Conservation (phyloP, 2,329 filamentous ascomycete species). For the Botrytis hyacinthi region DNA sequence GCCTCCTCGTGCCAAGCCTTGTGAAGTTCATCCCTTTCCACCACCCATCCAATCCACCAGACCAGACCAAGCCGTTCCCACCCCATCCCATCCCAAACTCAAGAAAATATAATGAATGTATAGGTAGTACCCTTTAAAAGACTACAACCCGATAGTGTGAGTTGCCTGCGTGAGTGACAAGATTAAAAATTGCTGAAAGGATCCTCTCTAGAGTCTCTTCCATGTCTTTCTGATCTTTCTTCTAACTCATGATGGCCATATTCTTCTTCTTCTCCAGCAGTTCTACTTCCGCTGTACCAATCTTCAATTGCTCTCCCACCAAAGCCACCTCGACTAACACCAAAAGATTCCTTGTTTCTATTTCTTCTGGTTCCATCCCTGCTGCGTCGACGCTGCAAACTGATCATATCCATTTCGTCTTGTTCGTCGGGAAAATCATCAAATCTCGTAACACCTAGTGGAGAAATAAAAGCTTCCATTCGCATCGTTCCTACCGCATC, state of each 20-base stretch:
- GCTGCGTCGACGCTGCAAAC: slow-evolving; percentile 33
- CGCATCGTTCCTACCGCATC: slow-evolving; percentile 87
- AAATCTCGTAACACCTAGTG: slow-evolving; percentile 44
- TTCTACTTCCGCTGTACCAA: slow-evolving; percentile 48
- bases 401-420: slow-evolving; percentile 37
- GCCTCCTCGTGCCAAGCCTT: slow-evolving; percentile 4
- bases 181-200: slow-evolving; percentile 59
- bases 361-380: slow-evolving; percentile 33
- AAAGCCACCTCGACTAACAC: slow-evolving; percentile 27
- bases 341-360: slow-evolving; percentile 36
- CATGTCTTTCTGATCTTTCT: slow-evolving; percentile 38
- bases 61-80: not conserved
- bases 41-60: not conserved
- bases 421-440: slow-evolving; percentile 38
- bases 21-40: slow-evolving; percentile 4
- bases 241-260: slow-evolving; percentile 40
- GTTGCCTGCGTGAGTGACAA: not conserved
- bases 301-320: slow-evolving; percentile 47
- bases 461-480: slow-evolving; percentile 94
- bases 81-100: slow-evolving; percentile 11
- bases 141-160: slow-evolving; percentile 1
- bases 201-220: slow-evolving; percentile 52
- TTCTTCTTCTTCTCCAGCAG: slow-evolving; percentile 55
- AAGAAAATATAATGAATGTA: slow-evolving; percentile 20
- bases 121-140: not conserved